Conservation (phyloP, 352 stramenopile species). For the Phytophthora litchii region DNA sequence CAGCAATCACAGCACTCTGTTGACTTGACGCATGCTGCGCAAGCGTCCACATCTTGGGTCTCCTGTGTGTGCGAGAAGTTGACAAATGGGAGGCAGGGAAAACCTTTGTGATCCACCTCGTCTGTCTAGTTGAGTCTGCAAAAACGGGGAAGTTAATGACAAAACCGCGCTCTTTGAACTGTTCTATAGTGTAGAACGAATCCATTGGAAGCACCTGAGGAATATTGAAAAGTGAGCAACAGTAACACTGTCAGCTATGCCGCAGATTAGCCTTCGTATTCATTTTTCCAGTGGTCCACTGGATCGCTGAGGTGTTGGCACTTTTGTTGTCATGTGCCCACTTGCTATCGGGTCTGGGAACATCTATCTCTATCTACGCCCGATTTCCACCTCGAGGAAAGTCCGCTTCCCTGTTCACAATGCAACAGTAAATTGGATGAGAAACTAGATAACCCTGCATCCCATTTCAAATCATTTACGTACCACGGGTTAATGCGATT, state of each 20-base stretch:
- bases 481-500: slow-evolving; percentile 88
- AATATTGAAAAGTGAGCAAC: neutral
- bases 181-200: neutral
- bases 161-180: neutral
- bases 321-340: neutral
- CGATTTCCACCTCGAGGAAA: slow-evolving; percentile 35
- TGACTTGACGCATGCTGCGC: slow-evolving; percentile 13
- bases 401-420: slow-evolving; percentile 57
- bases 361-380: slow-evolving; percentile 36
- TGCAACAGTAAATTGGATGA: slow-evolving; percentile 18
- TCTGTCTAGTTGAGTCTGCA: slow-evolving; percentile 2
- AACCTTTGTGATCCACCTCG: neutral
- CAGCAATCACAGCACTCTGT: slow-evolving; percentile 8
- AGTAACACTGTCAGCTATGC: slow-evolving; percentile 1
- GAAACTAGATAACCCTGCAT: slow-evolving; percentile 1
- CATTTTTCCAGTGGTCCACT: slow-evolving; percentile 9
- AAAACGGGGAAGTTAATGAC: neutral
- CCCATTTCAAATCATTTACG: slow-evolving; percentile 21
- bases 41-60: slow-evolving; percentile 15
- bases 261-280: slow-evolving; percentile 17
- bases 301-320: slow-evolving; percentile 1
- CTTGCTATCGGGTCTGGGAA: slow-evolving; percentile 5
- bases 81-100: slow-evolving; percentile 7
- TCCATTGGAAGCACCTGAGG: neutral
- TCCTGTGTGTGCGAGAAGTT: neutral